These are phyloP conservation scores for Pluteus cervinus DNA, from an alignment of 768 basidiomycete species.

Conservation along the genomic window DNA sequence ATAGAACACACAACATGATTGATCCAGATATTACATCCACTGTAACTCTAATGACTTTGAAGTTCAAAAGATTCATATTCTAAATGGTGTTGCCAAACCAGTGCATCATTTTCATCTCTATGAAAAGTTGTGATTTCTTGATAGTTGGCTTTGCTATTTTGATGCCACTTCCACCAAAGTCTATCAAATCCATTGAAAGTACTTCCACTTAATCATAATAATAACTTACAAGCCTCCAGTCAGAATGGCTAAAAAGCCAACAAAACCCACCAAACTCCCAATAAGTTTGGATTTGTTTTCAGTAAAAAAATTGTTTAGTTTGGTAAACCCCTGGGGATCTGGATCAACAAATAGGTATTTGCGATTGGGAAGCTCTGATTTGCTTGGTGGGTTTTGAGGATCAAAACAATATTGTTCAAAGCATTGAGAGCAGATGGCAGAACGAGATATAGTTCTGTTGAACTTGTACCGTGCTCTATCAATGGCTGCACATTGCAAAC, in stretches of 20 bases:
- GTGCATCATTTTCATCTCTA: no score
- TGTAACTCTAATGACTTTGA: no score
- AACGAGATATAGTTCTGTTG: slow-evolving; percentile 14
- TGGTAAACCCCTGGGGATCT: background rate
- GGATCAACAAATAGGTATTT: background rate
- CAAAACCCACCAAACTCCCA: slow-evolving; percentile 8
- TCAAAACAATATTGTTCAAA: slow-evolving; percentile 28
- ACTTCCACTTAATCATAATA: no score
- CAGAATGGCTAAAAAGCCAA: background rate
- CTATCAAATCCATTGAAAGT: no score
- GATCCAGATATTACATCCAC: no score
- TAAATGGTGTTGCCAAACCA: no score
- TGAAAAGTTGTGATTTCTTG: no score
- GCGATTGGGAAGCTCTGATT: slow-evolving; percentile 1
- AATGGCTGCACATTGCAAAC: slow-evolving; percentile 56
- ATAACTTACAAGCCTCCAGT: background rate
- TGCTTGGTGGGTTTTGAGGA: slow-evolving; percentile 13
- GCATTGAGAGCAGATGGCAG: slow-evolving; percentile 20
- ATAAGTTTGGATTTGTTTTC: background rate
- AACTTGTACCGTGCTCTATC: slow-evolving; percentile 24
- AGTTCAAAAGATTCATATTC: no score
- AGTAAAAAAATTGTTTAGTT: background rate
- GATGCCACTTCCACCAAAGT: no score
- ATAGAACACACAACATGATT: no score
- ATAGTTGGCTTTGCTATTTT: no score